Percentiles rank a stretch among this genome's conserved stretches.
These are phyloP conservation scores for Amaranthus tricolor DNA, from an alignment of 179 eudicot species.

Conservation along the genomic window DNA sequence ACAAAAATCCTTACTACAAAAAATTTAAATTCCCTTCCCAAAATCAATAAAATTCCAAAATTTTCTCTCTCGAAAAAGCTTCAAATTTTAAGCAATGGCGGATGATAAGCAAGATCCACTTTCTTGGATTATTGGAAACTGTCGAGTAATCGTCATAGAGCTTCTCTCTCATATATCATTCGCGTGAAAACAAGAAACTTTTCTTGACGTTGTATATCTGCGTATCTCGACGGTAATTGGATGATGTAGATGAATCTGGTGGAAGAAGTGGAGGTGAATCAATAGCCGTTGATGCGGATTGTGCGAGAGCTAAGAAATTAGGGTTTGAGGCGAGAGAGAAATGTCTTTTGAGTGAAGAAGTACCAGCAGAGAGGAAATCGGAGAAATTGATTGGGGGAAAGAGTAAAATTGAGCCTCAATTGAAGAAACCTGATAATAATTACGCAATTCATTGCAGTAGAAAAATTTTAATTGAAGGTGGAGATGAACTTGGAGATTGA, in stretches of 20 bases:
- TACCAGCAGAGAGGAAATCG: neutral
- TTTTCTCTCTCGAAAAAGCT: conserved; percentile 7
- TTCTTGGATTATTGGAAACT: conserved; percentile 17
- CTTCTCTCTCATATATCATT: conserved; percentile 9
- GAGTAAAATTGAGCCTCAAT: conserved; percentile 9
- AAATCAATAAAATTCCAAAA: neutral
- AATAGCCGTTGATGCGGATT: neutral
- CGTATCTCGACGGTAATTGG: neutral
- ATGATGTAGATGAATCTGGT: neutral
- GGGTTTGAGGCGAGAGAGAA: conserved; percentile 22
- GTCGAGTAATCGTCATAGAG: conserved; percentile 14
- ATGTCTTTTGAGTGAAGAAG: neutral
- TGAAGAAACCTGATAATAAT: conserved; percentile 19
- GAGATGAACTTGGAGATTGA: too few relatives aligned
- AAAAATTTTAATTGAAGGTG: conserved; percentile 13
- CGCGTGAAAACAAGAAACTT: conserved; percentile 19
- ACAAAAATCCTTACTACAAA: conserved; percentile 8
- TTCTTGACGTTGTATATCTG: neutral
- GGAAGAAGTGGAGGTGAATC: neutral
- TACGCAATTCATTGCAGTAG: conserved; percentile 20
- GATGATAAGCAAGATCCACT: conserved; percentile 13
- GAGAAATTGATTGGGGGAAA: neutral
- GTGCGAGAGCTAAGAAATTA: neutral
- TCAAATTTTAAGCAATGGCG: conserved; percentile 23
- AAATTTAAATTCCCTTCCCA: neutral